Base-by-base conservation (phyloP, 306 rosid species). In the Gastrolobium bilobum region DNA sequence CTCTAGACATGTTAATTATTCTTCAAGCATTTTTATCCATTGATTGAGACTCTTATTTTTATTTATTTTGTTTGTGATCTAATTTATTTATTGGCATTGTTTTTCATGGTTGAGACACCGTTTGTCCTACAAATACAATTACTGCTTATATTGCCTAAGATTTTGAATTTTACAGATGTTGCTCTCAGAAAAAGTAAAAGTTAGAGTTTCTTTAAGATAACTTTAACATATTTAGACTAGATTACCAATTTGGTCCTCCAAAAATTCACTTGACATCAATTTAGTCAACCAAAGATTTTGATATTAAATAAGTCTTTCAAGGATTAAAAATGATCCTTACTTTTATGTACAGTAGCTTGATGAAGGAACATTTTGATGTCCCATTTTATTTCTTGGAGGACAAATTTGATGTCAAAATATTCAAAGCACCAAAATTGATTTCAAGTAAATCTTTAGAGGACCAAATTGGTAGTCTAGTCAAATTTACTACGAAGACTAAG, bases 1-100 rank as follows among this genome's bases (percentile, higher is more conserved):
- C 57, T 73, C 65, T 73, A 68, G 52, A 38, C 75, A 69, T 44
- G 75, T 78, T 37, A 62, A 37, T 48, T 78, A 67, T 67, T 48
- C 59, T 76, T 82, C 60, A 72, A 66, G 51, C 72, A 29, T 48
- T 50, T 62, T 48, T 4, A 54, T 53, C 58, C 10, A 10, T 29
- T 33, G 38, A 64, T 63, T 78, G 46, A 69, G 61, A 61, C 37
- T 40, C 13, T 52, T 30, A 20, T 48, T 59, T 2, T 11, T 51
- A 15, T 42, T 61, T 62, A 34, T 11, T 33, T 58, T 48, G 38
- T 7, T 37, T 57, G 65, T 20, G 50, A 67, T 31, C 68, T 47
- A 47, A 52, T 73, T 44, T 73, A 47, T 39, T 46, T 33, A 20
- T 31, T 33, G 48, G 3, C 70, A 5, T 10, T 46, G 30, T 13